Evolutionary conservation across 371 early-diverging fungal species (phyloP).

Genomic region (Paraphysoderma sedebokerense): DNA sequence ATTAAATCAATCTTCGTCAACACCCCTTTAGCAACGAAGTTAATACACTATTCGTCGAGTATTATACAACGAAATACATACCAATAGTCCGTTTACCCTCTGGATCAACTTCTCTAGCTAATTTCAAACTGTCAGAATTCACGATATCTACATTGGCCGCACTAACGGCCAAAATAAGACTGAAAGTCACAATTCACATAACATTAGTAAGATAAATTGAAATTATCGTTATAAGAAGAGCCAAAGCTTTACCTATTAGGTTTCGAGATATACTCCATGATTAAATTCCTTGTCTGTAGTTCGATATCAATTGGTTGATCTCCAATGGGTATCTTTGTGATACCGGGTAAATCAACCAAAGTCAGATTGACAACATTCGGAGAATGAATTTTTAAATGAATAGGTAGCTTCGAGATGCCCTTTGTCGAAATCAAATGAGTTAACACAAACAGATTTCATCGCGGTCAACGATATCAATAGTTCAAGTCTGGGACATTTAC

Average conservation of each 20-base stretch:
- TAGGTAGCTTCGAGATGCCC: constrained; percentile 77
- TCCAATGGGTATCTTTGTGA: constrained; percentile 48
- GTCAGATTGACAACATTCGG: constrained; percentile 78
- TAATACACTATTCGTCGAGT: neutral
- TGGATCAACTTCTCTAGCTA: constrained; percentile 83
- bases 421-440: no score
- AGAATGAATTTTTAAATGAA: constrained; percentile 73
- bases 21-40: constrained; percentile 74
- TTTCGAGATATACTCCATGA: constrained; percentile 69
- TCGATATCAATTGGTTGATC: constrained; percentile 84
- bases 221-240: neutral
- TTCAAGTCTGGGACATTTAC: no score
- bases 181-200: constrained; percentile 24
- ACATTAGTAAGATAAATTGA: neutral
- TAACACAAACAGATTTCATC: no score
- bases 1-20: constrained; percentile 89
- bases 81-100: constrained; percentile 20
- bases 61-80: neutral
- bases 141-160: constrained; percentile 84
- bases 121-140: constrained; percentile 83
- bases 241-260: constrained; percentile 45
- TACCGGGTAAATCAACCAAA: constrained; percentile 84
- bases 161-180: constrained; percentile 86
- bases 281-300: constrained; percentile 62
- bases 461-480: constrained; percentile 20